Evolutionary conservation across 805 yeast genomes (phyloP).

Genomic region (Starmera dryadoides): DNA sequence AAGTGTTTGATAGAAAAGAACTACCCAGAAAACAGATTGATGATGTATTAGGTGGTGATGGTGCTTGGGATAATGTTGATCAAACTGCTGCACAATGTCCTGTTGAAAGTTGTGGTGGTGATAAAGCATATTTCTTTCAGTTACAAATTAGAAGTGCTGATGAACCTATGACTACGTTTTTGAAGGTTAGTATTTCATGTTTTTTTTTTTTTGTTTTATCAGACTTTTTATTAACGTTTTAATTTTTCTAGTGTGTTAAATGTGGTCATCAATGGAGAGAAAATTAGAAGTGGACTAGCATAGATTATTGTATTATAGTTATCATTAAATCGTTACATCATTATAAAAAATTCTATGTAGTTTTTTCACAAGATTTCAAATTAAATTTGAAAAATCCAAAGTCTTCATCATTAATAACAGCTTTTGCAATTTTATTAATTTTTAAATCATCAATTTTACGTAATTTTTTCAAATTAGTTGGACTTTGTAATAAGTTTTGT

Average conservation of each 20-base stretch:
- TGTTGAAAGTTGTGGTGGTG: conserved; percentile 73
- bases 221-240: not conserved
- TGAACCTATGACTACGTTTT: conserved; percentile 99
- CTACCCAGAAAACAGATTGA: conserved; percentile 87
- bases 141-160: conserved; percentile 96
- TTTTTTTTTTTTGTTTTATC: too few relatives aligned
- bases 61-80: conserved; percentile 98
- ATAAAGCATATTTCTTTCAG: conserved; percentile 94
- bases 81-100: conserved; percentile 95
- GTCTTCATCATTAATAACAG: not conserved
- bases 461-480: not conserved
- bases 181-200: conserved; percentile 35
- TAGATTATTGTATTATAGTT: not conserved
- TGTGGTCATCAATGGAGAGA: conserved; percentile 98
- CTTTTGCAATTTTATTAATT: not conserved
- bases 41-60: conserved; percentile 93
- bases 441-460: not conserved
- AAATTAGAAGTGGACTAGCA: conserved; percentile 39
- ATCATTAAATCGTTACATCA: too few relatives aligned
- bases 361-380: not conserved
- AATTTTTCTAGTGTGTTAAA: conserved; percentile 51
- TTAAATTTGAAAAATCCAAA: conserved; percentile 2
- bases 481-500: not conserved
- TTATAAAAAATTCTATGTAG: not conserved
- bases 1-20: conserved; percentile 77